These are phyloP conservation scores for Mycena olivaceomarginata DNA, from an alignment of 768 basidiomycete genomes.

Conservation along the genomic window DNA sequence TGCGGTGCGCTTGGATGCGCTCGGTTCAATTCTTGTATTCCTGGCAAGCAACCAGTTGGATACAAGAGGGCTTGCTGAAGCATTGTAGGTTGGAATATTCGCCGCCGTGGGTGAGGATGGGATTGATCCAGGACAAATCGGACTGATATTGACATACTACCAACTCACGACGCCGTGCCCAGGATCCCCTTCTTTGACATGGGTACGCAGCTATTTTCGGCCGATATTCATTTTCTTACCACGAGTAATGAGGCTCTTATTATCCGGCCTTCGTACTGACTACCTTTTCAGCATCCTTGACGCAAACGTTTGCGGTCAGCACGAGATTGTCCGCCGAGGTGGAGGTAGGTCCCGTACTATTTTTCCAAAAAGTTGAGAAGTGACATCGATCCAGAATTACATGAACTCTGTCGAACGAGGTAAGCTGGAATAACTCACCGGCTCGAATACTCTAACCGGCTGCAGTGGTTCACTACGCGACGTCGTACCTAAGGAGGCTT, in stretches of 20 bases:
- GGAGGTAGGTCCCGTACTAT: slow-evolving; percentile 61
- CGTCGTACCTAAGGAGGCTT: too few species aligned
- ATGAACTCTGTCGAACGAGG: slow-evolving; percentile 81
- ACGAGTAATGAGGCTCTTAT: slow-evolving; percentile 62
- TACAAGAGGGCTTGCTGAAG: background rate
- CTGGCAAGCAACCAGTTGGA: slow-evolving; percentile 53
- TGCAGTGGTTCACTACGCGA: too few species aligned
- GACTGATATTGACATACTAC: slow-evolving; percentile 85
- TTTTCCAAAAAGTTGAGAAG: background rate
- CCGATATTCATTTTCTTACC: too few species aligned
- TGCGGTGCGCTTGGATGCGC: slow-evolving; percentile 81
- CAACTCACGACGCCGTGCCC: too few species aligned
- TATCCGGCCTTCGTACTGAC: background rate
- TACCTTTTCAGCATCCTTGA: slow-evolving; percentile 61
- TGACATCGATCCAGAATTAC: slow-evolving; percentile 64
- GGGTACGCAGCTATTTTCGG: too few species aligned
- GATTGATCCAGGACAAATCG: slow-evolving; percentile 80
- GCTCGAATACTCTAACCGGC: too few species aligned
- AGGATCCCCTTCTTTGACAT: too few species aligned
- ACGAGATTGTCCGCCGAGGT: slow-evolving; percentile 80
- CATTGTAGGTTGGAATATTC: slow-evolving; percentile 76
- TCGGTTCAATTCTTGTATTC: slow-evolving; percentile 77
- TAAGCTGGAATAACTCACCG: slow-evolving; percentile 41
- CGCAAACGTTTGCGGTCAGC: slow-evolving; percentile 71
- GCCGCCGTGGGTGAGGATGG: slow-evolving; percentile 72